A percentile compares a stretch with the other conserved stretches of the same genome.
Conservation (phyloP, 202 grass and related monocot genomes). For the Sporobolus alterniflorus region DNA sequence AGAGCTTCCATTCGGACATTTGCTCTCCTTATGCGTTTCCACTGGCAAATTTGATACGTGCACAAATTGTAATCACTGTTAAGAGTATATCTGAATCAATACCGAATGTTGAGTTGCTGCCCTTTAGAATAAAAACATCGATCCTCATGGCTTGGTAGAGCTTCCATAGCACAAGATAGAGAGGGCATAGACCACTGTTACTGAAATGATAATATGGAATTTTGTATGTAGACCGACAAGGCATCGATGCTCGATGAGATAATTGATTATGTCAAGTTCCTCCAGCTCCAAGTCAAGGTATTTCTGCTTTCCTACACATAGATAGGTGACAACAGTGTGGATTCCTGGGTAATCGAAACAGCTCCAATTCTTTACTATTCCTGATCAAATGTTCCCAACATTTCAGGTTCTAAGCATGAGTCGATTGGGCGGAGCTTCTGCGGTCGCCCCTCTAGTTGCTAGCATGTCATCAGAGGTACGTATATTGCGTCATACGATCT, state of each 20-base stretch:
- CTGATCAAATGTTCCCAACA: background rate
- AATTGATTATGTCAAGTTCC: slow-evolving; percentile 99
- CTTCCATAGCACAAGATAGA: slow-evolving; percentile 24
- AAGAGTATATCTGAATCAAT: slow-evolving; percentile 38
- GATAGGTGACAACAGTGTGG: slow-evolving; percentile 4
- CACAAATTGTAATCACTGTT: slow-evolving; percentile 25
- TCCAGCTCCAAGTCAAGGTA: slow-evolving; percentile 99
- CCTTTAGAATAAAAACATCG: slow-evolving; percentile 45
- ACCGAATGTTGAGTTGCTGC: slow-evolving; percentile 8
- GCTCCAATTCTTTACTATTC: background rate
- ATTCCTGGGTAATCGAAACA: slow-evolving; percentile 7
- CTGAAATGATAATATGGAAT: slow-evolving; percentile 48
- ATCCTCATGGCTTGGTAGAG: slow-evolving; percentile 10
- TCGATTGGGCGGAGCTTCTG: slow-evolving; percentile 84
- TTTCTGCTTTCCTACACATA: slow-evolving; percentile 18
- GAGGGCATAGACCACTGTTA: background rate
- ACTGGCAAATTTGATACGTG: background rate
- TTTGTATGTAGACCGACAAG: slow-evolving; percentile 92
- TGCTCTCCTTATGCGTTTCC: background rate
- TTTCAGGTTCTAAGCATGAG: slow-evolving; percentile 98
- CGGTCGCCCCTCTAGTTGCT: slow-evolving; percentile 66
- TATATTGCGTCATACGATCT: background rate
- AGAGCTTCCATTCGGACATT: slow-evolving; percentile 6
- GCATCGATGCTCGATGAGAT: slow-evolving; percentile 99
- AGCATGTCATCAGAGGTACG: slow-evolving; percentile 81